These are phyloP conservation scores for Populus deltoides DNA, from an alignment of 345 rosid genomes.

Conservation along the genomic window DNA sequence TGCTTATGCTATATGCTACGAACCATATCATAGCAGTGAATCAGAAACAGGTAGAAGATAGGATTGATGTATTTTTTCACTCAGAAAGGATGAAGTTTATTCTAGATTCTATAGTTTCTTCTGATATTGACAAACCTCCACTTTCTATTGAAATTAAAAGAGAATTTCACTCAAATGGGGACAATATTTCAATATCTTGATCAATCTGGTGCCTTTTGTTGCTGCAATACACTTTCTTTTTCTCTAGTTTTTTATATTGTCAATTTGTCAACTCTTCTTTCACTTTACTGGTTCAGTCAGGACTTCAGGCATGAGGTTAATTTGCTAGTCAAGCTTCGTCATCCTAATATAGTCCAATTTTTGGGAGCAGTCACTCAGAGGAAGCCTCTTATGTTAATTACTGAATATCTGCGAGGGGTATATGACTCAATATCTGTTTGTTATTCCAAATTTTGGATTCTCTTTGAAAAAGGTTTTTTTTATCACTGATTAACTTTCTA, in stretches of 20 bases:
- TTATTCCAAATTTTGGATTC: slow-evolving; percentile 12
- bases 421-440: slow-evolving; percentile 18
- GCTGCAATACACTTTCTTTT: slow-evolving; percentile 2
- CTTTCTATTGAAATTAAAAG: not conserved
- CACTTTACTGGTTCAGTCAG: slow-evolving; percentile 58
- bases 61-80: not conserved
- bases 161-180: not conserved
- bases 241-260: not conserved
- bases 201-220: slow-evolving; percentile 9
- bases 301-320: slow-evolving; percentile 99
- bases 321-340: slow-evolving; percentile 96
- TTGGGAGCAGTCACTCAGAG: slow-evolving; percentile 97
- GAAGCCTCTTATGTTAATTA: slow-evolving; percentile 99
- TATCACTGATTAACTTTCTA: slow-evolving; percentile 7
- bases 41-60: slow-evolving; percentile 3
- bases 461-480: slow-evolving; percentile 1
- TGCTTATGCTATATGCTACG: not conserved
- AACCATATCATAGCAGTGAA: slow-evolving; percentile 6
- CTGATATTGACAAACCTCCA: not conserved
- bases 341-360: slow-evolving; percentile 97
- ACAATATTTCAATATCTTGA: slow-evolving; percentile 8
- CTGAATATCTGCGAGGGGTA: slow-evolving; percentile 96
- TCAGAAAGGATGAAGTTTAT: not conserved
- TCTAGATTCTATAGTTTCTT: not conserved
- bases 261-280: slow-evolving; percentile 17